These are phyloP conservation scores for Chytriomyces confervae DNA, from an alignment of 192 early-diverging fungal species.

Conservation along the genomic window DNA sequence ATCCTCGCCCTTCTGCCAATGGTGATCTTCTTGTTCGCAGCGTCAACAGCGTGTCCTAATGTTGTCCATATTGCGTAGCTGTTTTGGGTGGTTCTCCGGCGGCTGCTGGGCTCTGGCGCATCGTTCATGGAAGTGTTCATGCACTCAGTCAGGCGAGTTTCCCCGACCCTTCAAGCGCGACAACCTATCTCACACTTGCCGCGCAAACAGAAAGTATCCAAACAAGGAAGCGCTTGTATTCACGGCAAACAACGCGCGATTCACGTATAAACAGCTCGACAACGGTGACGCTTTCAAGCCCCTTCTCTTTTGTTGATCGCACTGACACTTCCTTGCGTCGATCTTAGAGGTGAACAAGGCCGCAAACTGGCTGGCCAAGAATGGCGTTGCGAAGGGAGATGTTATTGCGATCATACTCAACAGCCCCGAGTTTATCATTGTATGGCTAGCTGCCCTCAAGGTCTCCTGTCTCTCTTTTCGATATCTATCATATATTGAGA, in stretches of 20 bases:
- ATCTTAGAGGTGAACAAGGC: slow-evolving; percentile 18
- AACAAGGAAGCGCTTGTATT: slow-evolving; percentile 32
- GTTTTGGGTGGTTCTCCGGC: not conserved
- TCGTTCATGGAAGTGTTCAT: slow-evolving; percentile 4
- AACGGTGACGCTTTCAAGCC: not conserved
- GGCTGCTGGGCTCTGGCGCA: not conserved
- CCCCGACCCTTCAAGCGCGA: not conserved
- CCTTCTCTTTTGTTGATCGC: not conserved
- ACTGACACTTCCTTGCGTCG: not conserved
- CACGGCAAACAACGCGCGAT: not conserved
- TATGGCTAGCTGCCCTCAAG: slow-evolving; percentile 61
- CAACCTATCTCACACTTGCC: not conserved
- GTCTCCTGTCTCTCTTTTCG: slow-evolving; percentile 59
- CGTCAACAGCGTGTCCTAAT: not conserved
- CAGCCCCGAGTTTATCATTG: slow-evolving; percentile 60
- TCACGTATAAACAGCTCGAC: slow-evolving; percentile 28
- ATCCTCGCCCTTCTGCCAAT: slow-evolving; percentile 9
- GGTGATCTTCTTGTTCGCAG: not conserved
- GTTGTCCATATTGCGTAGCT: not conserved
- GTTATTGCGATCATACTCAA: slow-evolving; percentile 63
- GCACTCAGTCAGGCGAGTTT: not conserved
- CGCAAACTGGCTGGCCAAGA: slow-evolving; percentile 19
- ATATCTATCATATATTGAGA: slow-evolving; percentile 6
- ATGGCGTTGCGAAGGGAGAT: slow-evolving; percentile 34
- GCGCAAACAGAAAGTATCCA: slow-evolving; percentile 23